These are phyloP conservation scores for Vitis hybrid DNA, from an alignment of 177 flowering plant genomes.

Conservation along the genomic window DNA sequence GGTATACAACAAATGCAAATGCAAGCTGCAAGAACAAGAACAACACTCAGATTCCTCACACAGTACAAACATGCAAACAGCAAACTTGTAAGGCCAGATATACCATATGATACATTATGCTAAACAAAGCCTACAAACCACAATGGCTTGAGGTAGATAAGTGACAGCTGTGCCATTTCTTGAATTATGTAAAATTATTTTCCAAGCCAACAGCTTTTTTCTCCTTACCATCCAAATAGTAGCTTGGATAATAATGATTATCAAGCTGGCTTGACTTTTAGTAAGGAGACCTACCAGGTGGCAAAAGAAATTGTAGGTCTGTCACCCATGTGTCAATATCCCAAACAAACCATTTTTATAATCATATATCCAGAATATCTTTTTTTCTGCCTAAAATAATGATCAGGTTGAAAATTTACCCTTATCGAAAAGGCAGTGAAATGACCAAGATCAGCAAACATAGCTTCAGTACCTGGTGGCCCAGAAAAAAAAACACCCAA, in stretches of 20 bases:
- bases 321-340: too few species aligned
- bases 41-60: neutral
- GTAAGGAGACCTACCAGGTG: neutral
- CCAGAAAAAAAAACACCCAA: constrained; percentile 3
- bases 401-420: constrained; percentile 28
- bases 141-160: neutral
- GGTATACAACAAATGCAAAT: constrained; percentile 63
- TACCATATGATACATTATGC: neutral
- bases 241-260: too few species aligned
- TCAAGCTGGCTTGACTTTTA: neutral
- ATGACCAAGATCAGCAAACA: constrained; percentile 86
- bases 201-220: too few species aligned
- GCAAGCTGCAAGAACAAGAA: constrained; percentile 58
- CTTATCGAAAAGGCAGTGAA: constrained; percentile 65
- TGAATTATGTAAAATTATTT: neutral
- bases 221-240: neutral
- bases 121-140: neutral
- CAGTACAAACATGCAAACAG: neutral
- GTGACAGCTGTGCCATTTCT: neutral
- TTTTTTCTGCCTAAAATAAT: neutral
- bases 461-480: constrained; percentile 73
- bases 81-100: neutral
- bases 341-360: neutral
- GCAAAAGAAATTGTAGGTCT: neutral
- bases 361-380: neutral